Evolutionary conservation across 1,284 basidiomycete genomes (phyloP), one percentile per base, ranked within the genome.

Genomic region (Moniliophthora roreri): DNA sequence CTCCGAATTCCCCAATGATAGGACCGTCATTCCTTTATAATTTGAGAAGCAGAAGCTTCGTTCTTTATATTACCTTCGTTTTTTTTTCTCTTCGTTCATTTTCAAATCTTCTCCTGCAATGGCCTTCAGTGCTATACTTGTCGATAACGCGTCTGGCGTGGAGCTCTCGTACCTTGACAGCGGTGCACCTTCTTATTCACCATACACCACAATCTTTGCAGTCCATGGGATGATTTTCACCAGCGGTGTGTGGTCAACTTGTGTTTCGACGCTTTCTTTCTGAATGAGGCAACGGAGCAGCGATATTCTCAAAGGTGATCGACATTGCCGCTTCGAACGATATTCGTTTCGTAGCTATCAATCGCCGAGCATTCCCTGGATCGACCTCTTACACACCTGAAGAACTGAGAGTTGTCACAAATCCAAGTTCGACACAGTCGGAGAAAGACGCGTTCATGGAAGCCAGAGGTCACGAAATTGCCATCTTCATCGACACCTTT

Each of bases 151-250:
- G 11, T 13, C 44, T 32, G 44, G 44, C 9, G 44, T 32, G 7
- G 44, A 46, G 24, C 52, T 63, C 13, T 58, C 60, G 1, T 66
- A 65, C 42, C 56, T 61, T 11, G 63, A 66, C 48, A 62, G 57
- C 46, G 64, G 63, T 15, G 52, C 57, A 37, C 64, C 64, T 10
- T 50, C 57, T 11, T 36, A 47, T 1, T 11, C 46, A 6, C 18
- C 47, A 6, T 65, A 66, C 49, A 58, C 57, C 23, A 66, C 64
- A 5, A 58, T 66, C 5, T 48, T 66, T 24, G 60, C 60, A 7
- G 46, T 66, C 13, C 63, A 64, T 57, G 64, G 64, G 61, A 70
- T 61, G 72, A 73, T 57, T 63, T 82, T 38, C 63, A 70, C 54
- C 5, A 58, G 54, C 37, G 45, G 61, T 65, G 32, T 32, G 60